phyloP scores from a whole-genome alignment of 2,329 filamentous ascomycete species.

The Ramichloridium luteum region DNA sequence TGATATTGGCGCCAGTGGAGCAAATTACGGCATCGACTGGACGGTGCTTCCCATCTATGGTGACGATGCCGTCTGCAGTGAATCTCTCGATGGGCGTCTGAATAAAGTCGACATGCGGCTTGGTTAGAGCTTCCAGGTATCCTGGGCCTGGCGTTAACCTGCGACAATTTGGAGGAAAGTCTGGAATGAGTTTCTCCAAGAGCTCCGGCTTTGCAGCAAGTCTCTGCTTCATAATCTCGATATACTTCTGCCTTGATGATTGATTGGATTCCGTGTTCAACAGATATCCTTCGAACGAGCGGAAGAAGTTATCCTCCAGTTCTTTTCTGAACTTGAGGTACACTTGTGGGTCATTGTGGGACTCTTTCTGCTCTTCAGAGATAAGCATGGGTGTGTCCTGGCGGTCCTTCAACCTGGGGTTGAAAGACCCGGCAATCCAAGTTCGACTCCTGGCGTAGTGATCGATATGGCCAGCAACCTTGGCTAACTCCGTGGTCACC shows the following conservation, averaged over 20 bases:
- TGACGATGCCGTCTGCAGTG: conserved; percentile 29
- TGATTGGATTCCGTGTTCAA: conserved; percentile 27
- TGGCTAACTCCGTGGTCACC: conserved; percentile 38
- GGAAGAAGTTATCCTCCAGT: conserved; percentile 47
- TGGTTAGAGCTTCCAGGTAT: conserved; percentile 38
- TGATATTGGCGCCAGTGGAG: conserved; percentile 29
- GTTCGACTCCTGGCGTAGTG: conserved; percentile 54
- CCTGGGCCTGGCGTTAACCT: conserved; percentile 38
- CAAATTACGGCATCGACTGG: conserved; percentile 34
- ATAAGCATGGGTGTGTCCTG: conserved; percentile 46
- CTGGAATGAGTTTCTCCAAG: conserved; percentile 18
- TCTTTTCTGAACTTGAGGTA: conserved; percentile 41
- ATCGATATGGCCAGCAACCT: conserved; percentile 38
- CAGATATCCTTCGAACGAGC: conserved; percentile 30
- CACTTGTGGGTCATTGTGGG: conserved; percentile 47
- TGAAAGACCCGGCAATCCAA: conserved; percentile 55
- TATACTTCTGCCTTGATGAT: conserved; percentile 25
- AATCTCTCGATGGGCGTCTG: conserved; percentile 30
- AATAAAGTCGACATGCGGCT: conserved; percentile 36
- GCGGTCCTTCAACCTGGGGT: conserved; percentile 37
- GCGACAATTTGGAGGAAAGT: conserved; percentile 10
- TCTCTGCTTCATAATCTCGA: conserved; percentile 29
- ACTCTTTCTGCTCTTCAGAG: conserved; percentile 40
- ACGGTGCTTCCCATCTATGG: conserved; percentile 25
- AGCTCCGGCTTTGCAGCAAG: conserved; percentile 27